Evolutionary conservation across 1,284 basidiomycete genomes (phyloP).

Genomic region (Erythrobasidium hasegawianum): DNA sequence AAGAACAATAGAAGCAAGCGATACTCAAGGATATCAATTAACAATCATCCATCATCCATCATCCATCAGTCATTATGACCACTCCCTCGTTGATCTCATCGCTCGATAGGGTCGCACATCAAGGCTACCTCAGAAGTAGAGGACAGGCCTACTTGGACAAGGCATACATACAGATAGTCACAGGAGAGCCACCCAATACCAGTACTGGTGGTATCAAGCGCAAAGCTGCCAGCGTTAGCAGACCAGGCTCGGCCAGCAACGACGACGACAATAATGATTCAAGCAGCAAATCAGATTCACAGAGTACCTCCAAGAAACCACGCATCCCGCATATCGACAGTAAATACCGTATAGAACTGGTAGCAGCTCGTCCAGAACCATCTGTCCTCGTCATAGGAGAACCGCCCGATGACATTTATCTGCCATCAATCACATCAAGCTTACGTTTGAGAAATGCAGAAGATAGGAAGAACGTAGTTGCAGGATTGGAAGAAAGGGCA

Average conservation of each 20-base stretch:
- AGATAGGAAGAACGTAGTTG: background rate
- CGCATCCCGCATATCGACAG: slow-evolving; percentile 11
- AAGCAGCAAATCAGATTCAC: too few relatives aligned
- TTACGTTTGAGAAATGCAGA: too few relatives aligned
- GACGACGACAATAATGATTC: background rate
- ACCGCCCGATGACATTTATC: slow-evolving; percentile 24
- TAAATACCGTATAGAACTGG: slow-evolving; percentile 19
- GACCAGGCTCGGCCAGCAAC: background rate
- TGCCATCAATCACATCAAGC: slow-evolving; percentile 6
- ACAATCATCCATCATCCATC: too few relatives aligned
- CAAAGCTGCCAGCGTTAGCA: too few relatives aligned
- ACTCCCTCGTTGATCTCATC: background rate
- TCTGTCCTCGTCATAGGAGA: slow-evolving; percentile 25
- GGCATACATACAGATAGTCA: slow-evolving; percentile 30
- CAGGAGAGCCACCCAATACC: background rate
- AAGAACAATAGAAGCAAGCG: too few relatives aligned
- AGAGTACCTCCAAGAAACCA: too few relatives aligned
- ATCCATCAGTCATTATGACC: too few relatives aligned
- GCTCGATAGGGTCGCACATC: background rate
- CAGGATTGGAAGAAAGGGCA: slow-evolving; percentile 4
- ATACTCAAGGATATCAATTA: too few relatives aligned
- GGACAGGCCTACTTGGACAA: slow-evolving; percentile 13
- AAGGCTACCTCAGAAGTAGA: slow-evolving; percentile 19
- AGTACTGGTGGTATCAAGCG: background rate
- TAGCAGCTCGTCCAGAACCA: slow-evolving; percentile 26